These are phyloP conservation scores for Trametes cubensis DNA, from an alignment of 768 basidiomycete species.

Conservation along the genomic window DNA sequence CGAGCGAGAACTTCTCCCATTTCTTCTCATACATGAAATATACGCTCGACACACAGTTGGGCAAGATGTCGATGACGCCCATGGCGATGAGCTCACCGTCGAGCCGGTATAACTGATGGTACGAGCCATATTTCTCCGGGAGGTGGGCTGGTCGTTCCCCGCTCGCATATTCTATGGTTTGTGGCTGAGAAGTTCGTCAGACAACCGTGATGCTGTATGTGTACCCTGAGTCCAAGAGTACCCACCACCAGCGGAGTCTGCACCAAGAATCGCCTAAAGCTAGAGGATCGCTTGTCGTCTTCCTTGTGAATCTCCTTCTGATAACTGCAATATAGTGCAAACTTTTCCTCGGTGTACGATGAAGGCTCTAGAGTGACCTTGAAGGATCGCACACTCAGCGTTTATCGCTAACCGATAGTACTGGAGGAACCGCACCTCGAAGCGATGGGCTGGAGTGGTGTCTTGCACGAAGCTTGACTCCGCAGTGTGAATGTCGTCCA, in stretches of 20 bases:
- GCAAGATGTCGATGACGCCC: slow-evolving; percentile 89
- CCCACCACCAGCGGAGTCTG: slow-evolving; percentile 73
- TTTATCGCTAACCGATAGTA: background rate
- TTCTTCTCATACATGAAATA: slow-evolving; percentile 88
- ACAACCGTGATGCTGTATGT: background rate
- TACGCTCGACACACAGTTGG: slow-evolving; percentile 78
- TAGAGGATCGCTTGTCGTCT: slow-evolving; percentile 44
- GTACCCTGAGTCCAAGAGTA: background rate
- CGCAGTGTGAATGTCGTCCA: slow-evolving; percentile 54
- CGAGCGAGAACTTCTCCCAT: slow-evolving; percentile 72
- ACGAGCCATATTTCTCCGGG: slow-evolving; percentile 84
- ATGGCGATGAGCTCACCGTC: slow-evolving; percentile 84
- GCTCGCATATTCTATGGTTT: slow-evolving; percentile 60
- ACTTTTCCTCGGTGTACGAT: slow-evolving; percentile 80
- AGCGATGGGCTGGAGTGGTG: slow-evolving; percentile 49
- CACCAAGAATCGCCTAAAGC: slow-evolving; percentile 79
- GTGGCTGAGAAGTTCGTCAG: slow-evolving; percentile 42
- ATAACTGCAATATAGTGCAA: slow-evolving; percentile 73
- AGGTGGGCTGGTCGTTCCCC: slow-evolving; percentile 53
- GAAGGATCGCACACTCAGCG: background rate
- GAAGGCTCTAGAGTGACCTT: slow-evolving; percentile 80
- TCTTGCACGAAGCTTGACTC: slow-evolving; percentile 45
- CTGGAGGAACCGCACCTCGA: slow-evolving; percentile 50
- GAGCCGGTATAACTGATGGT: slow-evolving; percentile 86
- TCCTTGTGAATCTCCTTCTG: slow-evolving; percentile 82